These are phyloP conservation scores for Glarea lozoyensis DNA, from an alignment of 495 filamentous ascomycete species.

Conservation along the genomic window DNA sequence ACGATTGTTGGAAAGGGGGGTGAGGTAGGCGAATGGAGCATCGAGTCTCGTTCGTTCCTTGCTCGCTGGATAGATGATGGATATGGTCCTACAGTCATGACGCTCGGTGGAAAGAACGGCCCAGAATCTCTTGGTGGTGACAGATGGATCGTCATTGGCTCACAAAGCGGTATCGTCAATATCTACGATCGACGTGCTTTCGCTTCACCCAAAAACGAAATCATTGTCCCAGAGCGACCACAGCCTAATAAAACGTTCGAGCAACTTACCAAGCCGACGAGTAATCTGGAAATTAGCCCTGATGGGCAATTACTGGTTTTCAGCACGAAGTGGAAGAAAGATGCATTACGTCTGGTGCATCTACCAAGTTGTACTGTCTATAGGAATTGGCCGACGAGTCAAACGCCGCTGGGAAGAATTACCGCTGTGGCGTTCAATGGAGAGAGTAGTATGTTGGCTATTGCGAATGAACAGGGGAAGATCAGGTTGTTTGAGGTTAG, in stretches of 20 bases:
- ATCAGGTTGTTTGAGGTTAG: slow-evolving; percentile 80
- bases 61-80: slow-evolving; percentile 88
- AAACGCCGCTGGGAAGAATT: slow-evolving; percentile 81
- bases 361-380: slow-evolving; percentile 89
- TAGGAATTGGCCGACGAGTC: slow-evolving; percentile 88
- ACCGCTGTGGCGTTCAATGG: slow-evolving; percentile 71
- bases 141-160: slow-evolving; percentile 81
- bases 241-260: slow-evolving; percentile 63
- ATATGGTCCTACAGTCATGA: slow-evolving; percentile 71
- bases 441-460: slow-evolving; percentile 60
- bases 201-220: slow-evolving; percentile 29
- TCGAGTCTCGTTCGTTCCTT: slow-evolving; percentile 52
- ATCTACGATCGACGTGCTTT: slow-evolving; percentile 70
- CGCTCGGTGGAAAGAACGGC: slow-evolving; percentile 56
- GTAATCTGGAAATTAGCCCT: slow-evolving; percentile 66
- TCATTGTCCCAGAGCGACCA: slow-evolving; percentile 52
- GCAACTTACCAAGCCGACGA: slow-evolving; percentile 77
- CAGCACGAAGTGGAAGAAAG: slow-evolving; percentile 74
- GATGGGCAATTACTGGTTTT: slow-evolving; percentile 86
- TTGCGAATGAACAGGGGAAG: slow-evolving; percentile 80
- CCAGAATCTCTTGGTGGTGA: slow-evolving; percentile 62
- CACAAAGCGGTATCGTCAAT: slow-evolving; percentile 78
- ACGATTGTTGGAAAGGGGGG: slow-evolving; percentile 76
- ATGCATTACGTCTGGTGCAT: slow-evolving; percentile 83
- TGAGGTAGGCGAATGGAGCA: slow-evolving; percentile 85